Percentiles rank a stretch among this genome's conserved stretches.
phyloP scores from a whole-genome alignment of 768 basidiomycete species.

The Trametes elegans region DNA sequence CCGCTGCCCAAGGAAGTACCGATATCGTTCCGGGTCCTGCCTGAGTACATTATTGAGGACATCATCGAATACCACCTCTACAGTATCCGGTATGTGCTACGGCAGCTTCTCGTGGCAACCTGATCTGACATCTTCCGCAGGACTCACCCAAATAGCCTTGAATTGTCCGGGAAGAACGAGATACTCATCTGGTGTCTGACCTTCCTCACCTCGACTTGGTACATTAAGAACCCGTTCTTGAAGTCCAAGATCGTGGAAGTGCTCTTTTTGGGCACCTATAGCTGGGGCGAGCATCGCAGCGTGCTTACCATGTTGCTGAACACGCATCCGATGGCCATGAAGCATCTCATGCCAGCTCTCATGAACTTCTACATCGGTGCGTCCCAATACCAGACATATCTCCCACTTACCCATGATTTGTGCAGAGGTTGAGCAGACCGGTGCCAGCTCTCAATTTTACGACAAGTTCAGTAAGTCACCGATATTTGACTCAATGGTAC shows the following conservation, averaged over 20 bases:
- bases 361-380: slow-evolving; percentile 94
- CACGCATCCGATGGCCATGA: slow-evolving; percentile 78
- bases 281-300: slow-evolving; percentile 63
- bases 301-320: slow-evolving; percentile 84
- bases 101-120: neutral
- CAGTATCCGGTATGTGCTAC: slow-evolving; percentile 62
- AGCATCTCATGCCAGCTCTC: slow-evolving; percentile 86
- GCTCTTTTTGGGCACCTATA: slow-evolving; percentile 68
- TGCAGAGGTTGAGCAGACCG: slow-evolving; percentile 94
- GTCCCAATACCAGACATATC: slow-evolving; percentile 21
- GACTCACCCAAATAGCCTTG: slow-evolving; percentile 74
- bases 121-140: slow-evolving; percentile 31
- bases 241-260: slow-evolving; percentile 94
- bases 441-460: slow-evolving; percentile 97
- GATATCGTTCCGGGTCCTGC: slow-evolving; percentile 79
- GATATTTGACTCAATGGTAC: neutral
- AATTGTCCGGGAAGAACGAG: slow-evolving; percentile 81
- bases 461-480: slow-evolving; percentile 85
- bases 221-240: slow-evolving; percentile 98
- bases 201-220: slow-evolving; percentile 92
- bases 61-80: slow-evolving; percentile 88
- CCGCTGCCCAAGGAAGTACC: slow-evolving; percentile 87
- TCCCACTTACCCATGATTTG: neutral
- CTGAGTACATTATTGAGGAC: slow-evolving; percentile 94
- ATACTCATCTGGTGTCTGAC: slow-evolving; percentile 85